These are phyloP conservation scores for Aureobasidium melanogenum DNA, from an alignment of 2,329 filamentous ascomycete species.

Conservation along the genomic window DNA sequence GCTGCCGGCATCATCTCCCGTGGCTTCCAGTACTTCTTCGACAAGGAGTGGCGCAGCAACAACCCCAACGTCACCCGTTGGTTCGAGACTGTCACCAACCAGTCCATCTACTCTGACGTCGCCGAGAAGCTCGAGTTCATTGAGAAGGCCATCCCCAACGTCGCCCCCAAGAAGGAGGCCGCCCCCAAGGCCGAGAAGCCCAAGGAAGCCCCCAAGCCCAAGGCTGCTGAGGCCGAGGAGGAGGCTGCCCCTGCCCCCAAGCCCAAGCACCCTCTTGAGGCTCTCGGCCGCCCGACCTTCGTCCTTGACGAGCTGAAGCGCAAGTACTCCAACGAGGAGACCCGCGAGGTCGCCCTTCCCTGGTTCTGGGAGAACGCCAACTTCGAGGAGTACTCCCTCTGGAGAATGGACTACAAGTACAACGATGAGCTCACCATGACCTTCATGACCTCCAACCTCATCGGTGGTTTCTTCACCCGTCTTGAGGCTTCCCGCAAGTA, in stretches of 20 bases:
- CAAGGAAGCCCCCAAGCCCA: slow-evolving; percentile 41
- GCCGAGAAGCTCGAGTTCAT: slow-evolving; percentile 67
- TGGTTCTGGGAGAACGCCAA: slow-evolving; percentile 99
- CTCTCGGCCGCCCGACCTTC: slow-evolving; percentile 69
- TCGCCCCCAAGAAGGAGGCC: slow-evolving; percentile 61
- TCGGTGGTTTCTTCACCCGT: slow-evolving; percentile 94
- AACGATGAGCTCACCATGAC: slow-evolving; percentile 93
- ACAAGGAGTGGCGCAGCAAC: slow-evolving; percentile 74
- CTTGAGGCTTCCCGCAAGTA: slow-evolving; percentile 97
- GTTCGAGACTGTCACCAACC: slow-evolving; percentile 90
- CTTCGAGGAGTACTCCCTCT: slow-evolving; percentile 91
- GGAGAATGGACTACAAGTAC: slow-evolving; percentile 96
- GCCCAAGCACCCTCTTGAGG: slow-evolving; percentile 92
- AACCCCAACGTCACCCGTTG: slow-evolving; percentile 85
- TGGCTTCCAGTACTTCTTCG: slow-evolving; percentile 90
- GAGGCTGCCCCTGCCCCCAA: slow-evolving; percentile 61
- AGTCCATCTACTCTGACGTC: slow-evolving; percentile 80
- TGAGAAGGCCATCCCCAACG: slow-evolving; percentile 68
- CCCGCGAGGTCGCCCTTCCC: slow-evolving; percentile 69
- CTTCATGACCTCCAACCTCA: slow-evolving; percentile 99
- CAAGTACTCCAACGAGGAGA: slow-evolving; percentile 94
- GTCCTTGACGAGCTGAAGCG: slow-evolving; percentile 97
- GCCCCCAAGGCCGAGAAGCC: slow-evolving; percentile 54
- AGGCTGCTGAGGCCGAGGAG: slow-evolving; percentile 51
- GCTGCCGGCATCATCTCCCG: slow-evolving; percentile 67